Conservation (phyloP, 2,329 filamentous ascomycete genomes). For the Xylaria sp. region DNA sequence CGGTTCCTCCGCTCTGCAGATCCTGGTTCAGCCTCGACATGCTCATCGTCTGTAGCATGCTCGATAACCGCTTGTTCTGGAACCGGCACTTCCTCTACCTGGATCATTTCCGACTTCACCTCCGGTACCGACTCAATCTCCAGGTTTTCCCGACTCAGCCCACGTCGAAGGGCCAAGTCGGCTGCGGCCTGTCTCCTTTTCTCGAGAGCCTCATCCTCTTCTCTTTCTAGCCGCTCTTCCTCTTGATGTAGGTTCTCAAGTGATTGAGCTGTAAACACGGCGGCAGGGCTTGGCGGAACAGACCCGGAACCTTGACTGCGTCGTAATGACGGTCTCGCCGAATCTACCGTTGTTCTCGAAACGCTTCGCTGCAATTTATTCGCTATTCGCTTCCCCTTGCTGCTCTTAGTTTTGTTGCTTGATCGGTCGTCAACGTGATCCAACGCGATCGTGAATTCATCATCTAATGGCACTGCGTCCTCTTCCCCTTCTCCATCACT, state of each 20-base stretch:
- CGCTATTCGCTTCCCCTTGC: constrained; percentile 59
- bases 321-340: constrained; percentile 37
- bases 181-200: constrained; percentile 56
- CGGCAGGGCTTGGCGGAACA: constrained; percentile 41
- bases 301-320: constrained; percentile 30
- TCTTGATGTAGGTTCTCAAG: constrained; percentile 57
- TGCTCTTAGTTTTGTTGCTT: constrained; percentile 65
- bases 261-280: constrained; percentile 46
- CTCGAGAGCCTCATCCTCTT: constrained; percentile 58
- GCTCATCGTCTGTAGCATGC: constrained; percentile 27
- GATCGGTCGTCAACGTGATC: constrained; percentile 76
- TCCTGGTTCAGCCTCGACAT: constrained; percentile 11
- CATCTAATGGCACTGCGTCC: constrained; percentile 88
- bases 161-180: constrained; percentile 53
- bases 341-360: constrained; percentile 62
- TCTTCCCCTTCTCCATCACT: constrained; percentile 86
- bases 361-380: constrained; percentile 52
- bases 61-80: constrained; percentile 33
- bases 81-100: constrained; percentile 33
- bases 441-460: constrained; percentile 86
- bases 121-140: constrained; percentile 41
- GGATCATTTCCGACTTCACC: constrained; percentile 36
- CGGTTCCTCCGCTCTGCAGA: constrained; percentile 10
- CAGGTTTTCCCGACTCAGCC: constrained; percentile 44
- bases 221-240: constrained; percentile 52